These are phyloP conservation scores for Pelomyxa schiedti DNA, from an alignment of 78 protist species.

Conservation along the genomic window DNA sequence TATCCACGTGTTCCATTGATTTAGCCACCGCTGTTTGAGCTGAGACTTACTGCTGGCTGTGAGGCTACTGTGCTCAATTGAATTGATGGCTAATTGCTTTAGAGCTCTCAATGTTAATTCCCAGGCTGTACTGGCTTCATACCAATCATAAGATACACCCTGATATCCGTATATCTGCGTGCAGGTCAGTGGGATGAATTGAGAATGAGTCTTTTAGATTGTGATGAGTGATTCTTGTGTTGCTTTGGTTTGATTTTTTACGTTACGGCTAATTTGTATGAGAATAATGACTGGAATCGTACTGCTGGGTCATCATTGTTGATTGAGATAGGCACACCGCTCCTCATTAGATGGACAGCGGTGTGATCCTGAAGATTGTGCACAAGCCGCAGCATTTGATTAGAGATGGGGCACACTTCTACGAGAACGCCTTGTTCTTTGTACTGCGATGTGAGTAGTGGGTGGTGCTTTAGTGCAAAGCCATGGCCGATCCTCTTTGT, in stretches of 20 bases:
- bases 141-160: conserved; percentile 31
- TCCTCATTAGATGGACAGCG: conserved; percentile 5
- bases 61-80: conserved; percentile 8
- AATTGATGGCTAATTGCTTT: conserved; percentile 26
- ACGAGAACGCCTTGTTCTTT: conserved; percentile 20
- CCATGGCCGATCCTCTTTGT: conserved; percentile 66
- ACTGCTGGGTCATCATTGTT: conserved; percentile 44
- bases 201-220: too few relatives aligned
- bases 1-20: too few relatives aligned
- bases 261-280: too few relatives aligned
- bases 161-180: conserved; percentile 9
- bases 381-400: conserved; percentile 48
- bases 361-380: conserved; percentile 47
- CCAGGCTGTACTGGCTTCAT: conserved; percentile 12
- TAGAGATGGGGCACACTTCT: conserved; percentile 61
- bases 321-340: conserved; percentile 37
- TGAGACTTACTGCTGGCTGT: too few relatives aligned
- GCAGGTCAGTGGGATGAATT: too few relatives aligned
- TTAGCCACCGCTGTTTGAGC: too few relatives aligned
- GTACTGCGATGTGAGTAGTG: conserved; percentile 9
- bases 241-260: too few relatives aligned
- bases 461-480: conserved; percentile 28
- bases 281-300: too few relatives aligned
- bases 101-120: conserved; percentile 12
- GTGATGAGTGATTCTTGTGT: too few relatives aligned